Percentiles rank a stretch among this genome's conserved stretches.
Conservation (phyloP, 225 moss, liverwort and hornwort species). For the Bryoerythrophyllum caledonicum region DNA sequence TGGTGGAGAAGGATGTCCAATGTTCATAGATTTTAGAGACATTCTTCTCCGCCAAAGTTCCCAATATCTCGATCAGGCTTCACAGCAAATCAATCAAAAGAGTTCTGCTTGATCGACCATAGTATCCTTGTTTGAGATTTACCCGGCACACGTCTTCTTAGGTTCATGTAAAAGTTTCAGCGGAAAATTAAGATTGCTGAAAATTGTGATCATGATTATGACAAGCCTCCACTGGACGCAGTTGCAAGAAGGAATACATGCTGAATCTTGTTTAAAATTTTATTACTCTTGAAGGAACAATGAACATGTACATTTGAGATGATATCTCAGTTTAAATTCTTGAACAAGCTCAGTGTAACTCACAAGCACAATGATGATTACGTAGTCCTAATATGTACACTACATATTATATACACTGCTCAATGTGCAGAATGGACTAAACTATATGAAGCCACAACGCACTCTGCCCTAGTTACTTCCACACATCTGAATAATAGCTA, state of each 20-base stretch:
- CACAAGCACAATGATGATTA: slow-evolving; percentile 1
- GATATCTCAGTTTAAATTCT: neutral
- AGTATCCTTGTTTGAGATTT: too few species aligned
- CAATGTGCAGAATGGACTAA: neutral
- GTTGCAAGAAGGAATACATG: neutral
- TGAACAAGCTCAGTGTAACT: neutral
- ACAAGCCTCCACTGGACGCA: neutral
- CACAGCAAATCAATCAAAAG: too few species aligned
- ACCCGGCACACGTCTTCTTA: neutral
- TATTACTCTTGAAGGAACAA: neutral
- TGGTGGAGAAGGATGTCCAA: too few species aligned
- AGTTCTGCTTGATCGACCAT: neutral
- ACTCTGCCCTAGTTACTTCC: neutral
- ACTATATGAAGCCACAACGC: neutral
- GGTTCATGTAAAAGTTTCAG: neutral
- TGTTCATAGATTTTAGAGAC: too few species aligned
- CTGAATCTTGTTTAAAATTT: neutral
- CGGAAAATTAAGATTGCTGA: neutral
- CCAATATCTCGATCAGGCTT: too few species aligned
- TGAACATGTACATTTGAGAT: slow-evolving; percentile 1
- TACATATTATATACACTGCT: neutral
- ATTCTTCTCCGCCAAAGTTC: too few species aligned
- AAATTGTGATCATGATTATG: too few species aligned
- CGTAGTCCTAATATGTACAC: neutral
- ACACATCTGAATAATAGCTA: neutral